phyloP scores from a whole-genome alignment of 2,329 filamentous ascomycete species.

The Diplodia scrobiculata region DNA sequence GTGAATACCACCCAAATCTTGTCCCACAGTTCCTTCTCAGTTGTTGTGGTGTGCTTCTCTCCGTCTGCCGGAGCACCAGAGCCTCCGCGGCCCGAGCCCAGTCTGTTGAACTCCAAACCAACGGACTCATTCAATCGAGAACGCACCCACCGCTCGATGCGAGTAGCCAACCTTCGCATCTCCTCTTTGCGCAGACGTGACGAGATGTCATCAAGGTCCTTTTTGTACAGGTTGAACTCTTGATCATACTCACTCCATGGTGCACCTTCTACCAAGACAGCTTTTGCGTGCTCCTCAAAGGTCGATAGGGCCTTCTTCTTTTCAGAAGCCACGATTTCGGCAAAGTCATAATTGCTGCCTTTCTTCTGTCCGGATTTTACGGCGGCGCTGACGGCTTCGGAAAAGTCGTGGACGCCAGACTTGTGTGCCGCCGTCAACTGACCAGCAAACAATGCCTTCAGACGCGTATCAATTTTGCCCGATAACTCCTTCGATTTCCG shows the following conservation, averaged over 20 bases:
- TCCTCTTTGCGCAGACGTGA: constrained; percentile 85
- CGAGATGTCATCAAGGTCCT: constrained; percentile 89
- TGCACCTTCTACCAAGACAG: constrained; percentile 74
- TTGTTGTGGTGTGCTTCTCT: constrained; percentile 61
- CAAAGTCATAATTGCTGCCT: constrained; percentile 88
- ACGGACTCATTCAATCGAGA: constrained; percentile 84
- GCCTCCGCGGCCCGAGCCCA: constrained; percentile 83
- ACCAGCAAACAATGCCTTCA: constrained; percentile 85
- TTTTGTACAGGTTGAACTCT: constrained; percentile 77
- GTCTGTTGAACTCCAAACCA: constrained; percentile 92
- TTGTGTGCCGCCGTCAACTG: constrained; percentile 90
- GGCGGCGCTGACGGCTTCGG: constrained; percentile 78
- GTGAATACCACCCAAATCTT: constrained; percentile 88
- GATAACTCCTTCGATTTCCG: constrained; percentile 84
- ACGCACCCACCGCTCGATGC: constrained; percentile 91
- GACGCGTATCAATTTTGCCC: constrained; percentile 79
- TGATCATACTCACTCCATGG: constrained; percentile 85
- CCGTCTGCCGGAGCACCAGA: constrained; percentile 76
- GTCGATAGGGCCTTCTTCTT: constrained; percentile 73
- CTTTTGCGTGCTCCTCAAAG: constrained; percentile 75
- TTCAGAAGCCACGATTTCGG: constrained; percentile 83
- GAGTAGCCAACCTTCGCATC: constrained; percentile 86
- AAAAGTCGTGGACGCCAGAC: constrained; percentile 78
- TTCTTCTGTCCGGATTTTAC: constrained; percentile 94
- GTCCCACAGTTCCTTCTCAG: constrained; percentile 92